Evolutionary conservation across 257 asterid species (phyloP).

Genomic region (Petunia axillaris): DNA sequence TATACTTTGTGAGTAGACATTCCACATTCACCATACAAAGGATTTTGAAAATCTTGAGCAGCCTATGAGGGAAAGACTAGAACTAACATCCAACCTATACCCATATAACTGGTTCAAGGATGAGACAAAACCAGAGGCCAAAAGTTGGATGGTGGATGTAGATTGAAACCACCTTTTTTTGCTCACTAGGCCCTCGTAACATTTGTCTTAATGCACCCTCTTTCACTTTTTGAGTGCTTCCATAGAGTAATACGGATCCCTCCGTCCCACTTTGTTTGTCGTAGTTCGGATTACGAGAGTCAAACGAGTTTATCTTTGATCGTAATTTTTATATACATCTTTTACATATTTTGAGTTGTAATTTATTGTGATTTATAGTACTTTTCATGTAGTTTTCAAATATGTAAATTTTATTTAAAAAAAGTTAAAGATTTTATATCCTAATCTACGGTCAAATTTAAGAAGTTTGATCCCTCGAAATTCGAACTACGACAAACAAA

Average conservation of each 20-base stretch:
- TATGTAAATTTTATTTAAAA: too few relatives aligned
- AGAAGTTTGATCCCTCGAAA: too few relatives aligned
- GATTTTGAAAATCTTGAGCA: conserved; percentile 52
- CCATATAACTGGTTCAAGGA: conserved; percentile 45
- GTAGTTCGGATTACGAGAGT: too few relatives aligned
- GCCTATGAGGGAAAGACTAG: conserved; percentile 47
- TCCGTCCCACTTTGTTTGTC: too few relatives aligned
- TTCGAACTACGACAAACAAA: too few relatives aligned
- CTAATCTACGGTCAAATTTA: too few relatives aligned
- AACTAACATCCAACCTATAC: conserved; percentile 31
- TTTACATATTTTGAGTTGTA: too few relatives aligned
- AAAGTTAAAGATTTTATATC: too few relatives aligned
- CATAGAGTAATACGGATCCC: background rate
- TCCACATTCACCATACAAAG: conserved; percentile 44
- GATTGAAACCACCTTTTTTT: conserved; percentile 37
- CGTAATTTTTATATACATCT: too few relatives aligned
- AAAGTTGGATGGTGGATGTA: conserved; percentile 39
- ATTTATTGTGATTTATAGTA: too few relatives aligned
- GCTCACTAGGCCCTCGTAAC: conserved; percentile 33
- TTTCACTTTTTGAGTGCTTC: conserved; percentile 1
- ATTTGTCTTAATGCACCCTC: conserved; percentile 31
- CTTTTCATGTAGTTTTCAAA: too few relatives aligned
- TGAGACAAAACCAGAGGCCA: conserved; percentile 30
- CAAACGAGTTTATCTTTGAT: too few relatives aligned
- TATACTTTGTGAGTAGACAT: conserved; percentile 47